A percentile compares a stretch with the other conserved stretches of the same genome.
Evolutionary conservation across 2,329 filamentous ascomycete species (phyloP).

Genomic region (Apiospora arundinis): DNA sequence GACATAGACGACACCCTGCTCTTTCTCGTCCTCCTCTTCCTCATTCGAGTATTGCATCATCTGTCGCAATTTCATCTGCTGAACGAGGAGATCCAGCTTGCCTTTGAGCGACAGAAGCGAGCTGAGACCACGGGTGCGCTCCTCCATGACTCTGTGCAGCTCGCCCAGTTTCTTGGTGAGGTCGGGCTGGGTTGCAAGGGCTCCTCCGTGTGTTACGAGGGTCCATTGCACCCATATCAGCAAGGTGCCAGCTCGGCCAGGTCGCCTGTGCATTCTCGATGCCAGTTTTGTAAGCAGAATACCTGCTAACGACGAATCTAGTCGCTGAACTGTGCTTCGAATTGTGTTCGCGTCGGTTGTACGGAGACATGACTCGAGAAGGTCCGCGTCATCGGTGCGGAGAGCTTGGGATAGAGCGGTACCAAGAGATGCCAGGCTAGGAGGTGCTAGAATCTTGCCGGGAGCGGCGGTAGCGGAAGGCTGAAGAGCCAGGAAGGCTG

Average conservation of each 20-base stretch:
- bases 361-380: constrained; percentile 91
- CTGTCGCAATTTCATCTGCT: constrained; percentile 82
- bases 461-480: constrained; percentile 49
- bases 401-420: constrained; percentile 95
- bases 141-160: constrained; percentile 85
- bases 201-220: constrained; percentile 88
- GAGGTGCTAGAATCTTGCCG: constrained; percentile 60
- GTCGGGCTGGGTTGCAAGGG: constrained; percentile 84
- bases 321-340: constrained; percentile 85
- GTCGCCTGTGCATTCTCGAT: constrained; percentile 83
- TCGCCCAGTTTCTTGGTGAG: constrained; percentile 78
- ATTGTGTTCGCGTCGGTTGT: constrained; percentile 79
- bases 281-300: constrained; percentile 83
- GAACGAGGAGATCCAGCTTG: constrained; percentile 91
- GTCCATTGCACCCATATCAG: constrained; percentile 98
- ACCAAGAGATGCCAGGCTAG: constrained; percentile 80
- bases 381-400: constrained; percentile 85
- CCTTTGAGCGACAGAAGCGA: constrained; percentile 89
- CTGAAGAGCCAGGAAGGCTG: constrained; percentile 56
- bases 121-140: constrained; percentile 81
- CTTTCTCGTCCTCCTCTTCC: constrained; percentile 65
- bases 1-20: constrained; percentile 82
- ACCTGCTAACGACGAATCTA: constrained; percentile 84
- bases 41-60: constrained; percentile 66
- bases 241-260: constrained; percentile 86